These are phyloP conservation scores for Pseudophaeomoniella oleicola DNA, from an alignment of 2,329 filamentous ascomycete genomes.

Conservation along the genomic window DNA sequence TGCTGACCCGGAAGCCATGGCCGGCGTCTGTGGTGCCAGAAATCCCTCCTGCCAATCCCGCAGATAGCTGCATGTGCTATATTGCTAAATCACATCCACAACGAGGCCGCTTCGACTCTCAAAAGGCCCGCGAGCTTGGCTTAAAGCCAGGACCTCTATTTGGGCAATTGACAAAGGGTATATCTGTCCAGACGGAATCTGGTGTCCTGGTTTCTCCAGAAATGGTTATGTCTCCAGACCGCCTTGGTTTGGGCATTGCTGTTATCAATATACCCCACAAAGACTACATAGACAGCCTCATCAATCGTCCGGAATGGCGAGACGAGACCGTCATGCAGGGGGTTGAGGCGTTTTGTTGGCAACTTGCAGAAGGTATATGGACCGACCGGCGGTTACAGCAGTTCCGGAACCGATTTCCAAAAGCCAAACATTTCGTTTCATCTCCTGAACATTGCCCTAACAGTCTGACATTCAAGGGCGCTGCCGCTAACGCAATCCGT, in stretches of 20 bases:
- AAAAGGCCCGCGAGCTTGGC: slow-evolving; percentile 49
- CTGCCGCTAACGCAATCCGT: slow-evolving; percentile 51
- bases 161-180: slow-evolving; percentile 44
- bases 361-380: slow-evolving; percentile 55
- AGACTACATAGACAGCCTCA: slow-evolving; percentile 55
- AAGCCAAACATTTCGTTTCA: slow-evolving; percentile 63
- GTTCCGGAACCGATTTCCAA: slow-evolving; percentile 51
- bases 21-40: slow-evolving; percentile 49
- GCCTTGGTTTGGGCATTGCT: slow-evolving; percentile 58
- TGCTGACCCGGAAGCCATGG: slow-evolving; percentile 66
- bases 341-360: slow-evolving; percentile 63
- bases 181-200: slow-evolving; percentile 47
- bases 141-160: slow-evolving; percentile 48
- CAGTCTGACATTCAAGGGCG: slow-evolving; percentile 53
- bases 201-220: slow-evolving; percentile 64
- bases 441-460: slow-evolving; percentile 63
- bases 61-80: slow-evolving; percentile 63
- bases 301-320: slow-evolving; percentile 59
- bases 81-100: slow-evolving; percentile 63
- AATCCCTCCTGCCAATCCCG: slow-evolving; percentile 55
- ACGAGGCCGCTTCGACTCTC: slow-evolving; percentile 65
- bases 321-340: slow-evolving; percentile 48
- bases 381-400: slow-evolving; percentile 46
- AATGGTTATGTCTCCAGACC: slow-evolving; percentile 61
- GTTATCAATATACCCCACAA: slow-evolving; percentile 63